A percentile compares a stretch with the other conserved stretches of the same genome.
These are phyloP conservation scores for Gyromitra esculenta DNA, from an alignment of 2,329 filamentous ascomycete species.

Conservation along the genomic window DNA sequence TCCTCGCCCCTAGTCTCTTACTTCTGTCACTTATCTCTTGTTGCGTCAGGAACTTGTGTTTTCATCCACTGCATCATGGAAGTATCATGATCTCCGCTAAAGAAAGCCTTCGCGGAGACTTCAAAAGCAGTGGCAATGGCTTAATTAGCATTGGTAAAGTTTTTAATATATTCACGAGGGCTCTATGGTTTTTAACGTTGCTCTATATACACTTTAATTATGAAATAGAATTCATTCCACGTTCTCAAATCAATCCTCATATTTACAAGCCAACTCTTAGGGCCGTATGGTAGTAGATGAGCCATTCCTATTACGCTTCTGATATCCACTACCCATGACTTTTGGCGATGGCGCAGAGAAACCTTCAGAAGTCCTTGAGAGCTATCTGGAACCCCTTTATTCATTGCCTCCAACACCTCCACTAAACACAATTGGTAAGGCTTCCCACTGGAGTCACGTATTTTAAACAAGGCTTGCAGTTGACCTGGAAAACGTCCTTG, in stretches of 20 bases:
- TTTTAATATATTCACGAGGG: no score
- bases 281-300: not conserved
- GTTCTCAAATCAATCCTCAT: conserved; percentile 9
- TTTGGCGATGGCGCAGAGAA: not conserved
- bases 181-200: no score
- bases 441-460: not conserved
- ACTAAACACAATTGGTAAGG: not conserved
- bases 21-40: no score
- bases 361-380: not conserved
- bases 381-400: not conserved
- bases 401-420: not conserved
- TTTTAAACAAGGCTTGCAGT: conserved; percentile 1
- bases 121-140: no score
- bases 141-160: no score
- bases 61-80: no score
- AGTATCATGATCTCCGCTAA: no score
- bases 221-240: conserved; percentile 1
- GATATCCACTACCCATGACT: conserved; percentile 13
- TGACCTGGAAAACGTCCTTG: not conserved
- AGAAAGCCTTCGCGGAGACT: no score
- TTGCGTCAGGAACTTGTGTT: no score
- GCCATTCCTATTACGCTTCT: conserved; percentile 10
- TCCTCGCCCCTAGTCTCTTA: no score
- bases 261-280: no score
- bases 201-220: no score